Evolutionary conservation across 345 rosid species (phyloP), one percentile per base, ranked within the genome.

Genomic region (Aquilaria sinensis): DNA sequence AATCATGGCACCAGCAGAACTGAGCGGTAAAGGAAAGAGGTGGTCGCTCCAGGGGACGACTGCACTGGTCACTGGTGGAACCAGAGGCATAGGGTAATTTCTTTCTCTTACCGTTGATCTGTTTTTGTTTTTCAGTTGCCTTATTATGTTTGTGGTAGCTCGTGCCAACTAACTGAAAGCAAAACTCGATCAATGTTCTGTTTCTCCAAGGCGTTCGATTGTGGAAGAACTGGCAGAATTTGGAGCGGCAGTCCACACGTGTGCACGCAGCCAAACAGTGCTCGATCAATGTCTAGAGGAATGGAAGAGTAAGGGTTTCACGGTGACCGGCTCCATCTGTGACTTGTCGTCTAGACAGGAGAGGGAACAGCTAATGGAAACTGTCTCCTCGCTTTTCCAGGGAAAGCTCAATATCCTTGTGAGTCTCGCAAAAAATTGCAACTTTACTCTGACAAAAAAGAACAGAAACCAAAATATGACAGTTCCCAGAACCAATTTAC

Each of bases 211-310:
- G 71, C 62, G 61, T 73, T 93, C 88, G 6, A 58, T 76, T 11
- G 91, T 90, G 48, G 93, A 81, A 69, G 91, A 87, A 74, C 75
- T 87, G 5, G 83, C 81, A 8, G 82, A 72, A 47, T 72, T 87
- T n/a, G 96, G 97, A 15, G 86, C 91, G 1, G 61, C 53, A 16
- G 86, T 88, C n/a, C 84, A 86, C 61, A 88, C 89, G 10, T 91
- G 96, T 70, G 83, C 89, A 2, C 61, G 88, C 64, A 73, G 65
- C 47, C 84, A 84, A 72, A 57, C 72, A 32, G 83, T 78, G 74
- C 72, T 91, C 12, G 70, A 76, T 5, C 70, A 81, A 55, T 80
- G 86, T 55, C 33, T 88, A 65, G 65, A 54, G 8, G 72, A 75
- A 50, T 82, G 90, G 90, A 41, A 63, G 61, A 64, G 58, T 16